Conservation (phyloP, 805 yeast species). For the Yarrowia porcina region DNA sequence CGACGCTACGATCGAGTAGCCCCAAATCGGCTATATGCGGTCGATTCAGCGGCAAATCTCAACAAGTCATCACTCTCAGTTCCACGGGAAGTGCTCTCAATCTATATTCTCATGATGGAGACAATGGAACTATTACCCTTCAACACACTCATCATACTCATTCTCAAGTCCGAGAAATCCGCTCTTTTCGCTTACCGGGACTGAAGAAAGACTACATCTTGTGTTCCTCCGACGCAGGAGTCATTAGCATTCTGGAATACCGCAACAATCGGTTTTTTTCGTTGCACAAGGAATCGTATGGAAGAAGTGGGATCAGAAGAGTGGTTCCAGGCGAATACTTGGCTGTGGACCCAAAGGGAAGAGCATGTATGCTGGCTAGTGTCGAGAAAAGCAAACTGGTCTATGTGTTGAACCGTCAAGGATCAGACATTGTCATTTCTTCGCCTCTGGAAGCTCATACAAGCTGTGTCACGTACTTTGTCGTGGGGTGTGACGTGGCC, state of each 20-base stretch:
- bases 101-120: neutral
- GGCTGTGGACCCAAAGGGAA: conserved; percentile 63
- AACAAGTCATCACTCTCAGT: conserved; percentile 6
- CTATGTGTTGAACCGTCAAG: conserved; percentile 56
- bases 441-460: conserved; percentile 72
- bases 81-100: neutral
- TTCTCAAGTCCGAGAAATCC: conserved; percentile 55
- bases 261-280: conserved; percentile 43
- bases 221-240: conserved; percentile 78
- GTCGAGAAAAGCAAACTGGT: conserved; percentile 72
- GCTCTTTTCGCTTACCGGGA: conserved; percentile 53
- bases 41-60: neutral
- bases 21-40: conserved; percentile 3
- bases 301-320: conserved; percentile 72
- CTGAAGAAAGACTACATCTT: conserved; percentile 56
- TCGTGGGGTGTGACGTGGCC: conserved; percentile 67
- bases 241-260: conserved; percentile 53
- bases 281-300: conserved; percentile 58
- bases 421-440: conserved; percentile 50
- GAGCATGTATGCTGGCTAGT: conserved; percentile 69
- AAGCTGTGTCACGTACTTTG: conserved; percentile 51
- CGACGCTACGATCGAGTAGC: neutral
- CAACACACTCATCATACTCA: conserved; percentile 37
- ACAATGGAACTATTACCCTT: neutral
- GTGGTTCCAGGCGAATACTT: conserved; percentile 71